Evolutionary conservation across 345 rosid species (phyloP).

Genomic region (Euphorbia lathyris): DNA sequence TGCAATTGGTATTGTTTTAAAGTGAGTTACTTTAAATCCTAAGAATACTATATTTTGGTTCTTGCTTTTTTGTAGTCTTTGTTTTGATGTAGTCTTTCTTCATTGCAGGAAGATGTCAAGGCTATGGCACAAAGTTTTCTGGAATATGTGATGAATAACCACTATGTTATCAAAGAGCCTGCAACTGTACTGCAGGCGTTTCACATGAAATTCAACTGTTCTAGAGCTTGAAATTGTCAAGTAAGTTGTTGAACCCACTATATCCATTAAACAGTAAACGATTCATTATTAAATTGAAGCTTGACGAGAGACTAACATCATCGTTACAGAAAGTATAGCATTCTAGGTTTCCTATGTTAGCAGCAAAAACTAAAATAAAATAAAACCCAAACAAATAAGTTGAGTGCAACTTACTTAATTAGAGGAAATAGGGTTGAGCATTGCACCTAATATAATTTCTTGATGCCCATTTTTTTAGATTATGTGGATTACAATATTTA

Average conservation of each 20-base stretch:
- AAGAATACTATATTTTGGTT: neutral
- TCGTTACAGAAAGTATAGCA: neutral
- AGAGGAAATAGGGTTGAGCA: too few relatives aligned
- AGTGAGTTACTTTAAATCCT: neutral
- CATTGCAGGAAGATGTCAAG: conserved; percentile 64
- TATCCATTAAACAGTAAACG: neutral
- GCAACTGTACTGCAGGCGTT: conserved; percentile 69
- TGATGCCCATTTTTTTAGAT: too few relatives aligned
- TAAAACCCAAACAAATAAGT: too few relatives aligned
- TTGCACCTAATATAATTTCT: too few relatives aligned
- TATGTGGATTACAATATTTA: too few relatives aligned
- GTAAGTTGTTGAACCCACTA: neutral
- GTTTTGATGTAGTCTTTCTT: neutral
- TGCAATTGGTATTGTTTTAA: neutral
- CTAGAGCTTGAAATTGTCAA: neutral
- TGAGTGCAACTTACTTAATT: too few relatives aligned
- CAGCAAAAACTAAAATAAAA: too few relatives aligned
- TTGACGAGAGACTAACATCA: neutral
- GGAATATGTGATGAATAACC: conserved; percentile 68
- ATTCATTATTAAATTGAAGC: neutral
- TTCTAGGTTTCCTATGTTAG: neutral
- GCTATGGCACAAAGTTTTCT: conserved; percentile 55
- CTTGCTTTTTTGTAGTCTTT: neutral
- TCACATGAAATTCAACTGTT: conserved; percentile 32
- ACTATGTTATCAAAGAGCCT: conserved; percentile 54